Percentiles rank a stretch among this genome's conserved stretches.
Conservation (phyloP, 2,329 filamentous ascomycete genomes). For the Botrytis fragariae region DNA sequence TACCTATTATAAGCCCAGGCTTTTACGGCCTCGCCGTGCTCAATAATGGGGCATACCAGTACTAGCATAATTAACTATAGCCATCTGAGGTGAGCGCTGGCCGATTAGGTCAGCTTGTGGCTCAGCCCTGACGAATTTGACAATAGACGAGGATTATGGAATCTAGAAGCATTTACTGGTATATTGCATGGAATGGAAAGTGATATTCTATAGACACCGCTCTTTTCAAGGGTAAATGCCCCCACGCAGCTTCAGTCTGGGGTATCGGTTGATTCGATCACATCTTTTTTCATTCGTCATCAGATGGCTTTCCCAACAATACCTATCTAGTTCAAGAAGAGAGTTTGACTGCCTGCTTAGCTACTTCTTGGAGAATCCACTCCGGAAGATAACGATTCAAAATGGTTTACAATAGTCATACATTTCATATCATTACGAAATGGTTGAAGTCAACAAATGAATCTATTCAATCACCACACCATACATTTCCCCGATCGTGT, state of each 20-base stretch:
- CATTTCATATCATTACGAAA: slow-evolving; percentile 5
- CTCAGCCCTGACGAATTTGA: neutral
- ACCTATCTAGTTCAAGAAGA: neutral
- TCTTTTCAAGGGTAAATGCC: neutral
- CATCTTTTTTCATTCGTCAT: neutral
- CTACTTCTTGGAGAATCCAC: neutral
- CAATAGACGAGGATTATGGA: neutral
- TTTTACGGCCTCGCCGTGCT: neutral
- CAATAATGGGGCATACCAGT: neutral
- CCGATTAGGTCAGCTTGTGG: slow-evolving; percentile 8
- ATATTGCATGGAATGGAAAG: neutral
- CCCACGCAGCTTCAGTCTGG: slow-evolving; percentile 6
- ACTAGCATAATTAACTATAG: neutral
- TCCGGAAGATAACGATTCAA: neutral
- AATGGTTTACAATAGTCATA: neutral
- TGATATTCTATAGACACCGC: neutral
- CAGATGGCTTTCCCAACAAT: neutral
- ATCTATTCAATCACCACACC: neutral
- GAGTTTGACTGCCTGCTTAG: neutral
- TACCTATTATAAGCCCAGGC: neutral
- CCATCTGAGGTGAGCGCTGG: neutral
- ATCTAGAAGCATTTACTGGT: neutral
- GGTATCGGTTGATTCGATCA: neutral
- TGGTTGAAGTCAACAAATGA: neutral
- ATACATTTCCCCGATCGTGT: neutral